phyloP scores from a whole-genome alignment of 352 stramenopile species.

The Phytophthora megakarya region DNA sequence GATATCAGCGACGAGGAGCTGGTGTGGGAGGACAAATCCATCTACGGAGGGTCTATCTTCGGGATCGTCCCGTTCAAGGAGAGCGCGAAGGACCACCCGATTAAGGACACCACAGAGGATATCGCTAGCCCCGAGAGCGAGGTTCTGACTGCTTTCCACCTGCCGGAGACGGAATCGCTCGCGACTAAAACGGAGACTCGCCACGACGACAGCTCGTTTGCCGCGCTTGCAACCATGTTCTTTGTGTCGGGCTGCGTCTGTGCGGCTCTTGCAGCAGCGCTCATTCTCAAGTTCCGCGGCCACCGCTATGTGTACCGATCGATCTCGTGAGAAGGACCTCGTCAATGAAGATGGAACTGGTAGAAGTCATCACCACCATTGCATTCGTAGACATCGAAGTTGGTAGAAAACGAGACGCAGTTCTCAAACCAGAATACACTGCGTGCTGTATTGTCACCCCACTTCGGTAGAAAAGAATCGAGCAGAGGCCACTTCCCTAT shows the following conservation, averaged over 20 bases:
- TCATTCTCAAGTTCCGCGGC: conserved; percentile 56
- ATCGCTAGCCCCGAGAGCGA: conserved; percentile 61
- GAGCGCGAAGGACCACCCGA: conserved; percentile 78
- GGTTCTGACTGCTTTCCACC: conserved; percentile 15
- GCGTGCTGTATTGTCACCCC: conserved; percentile 9
- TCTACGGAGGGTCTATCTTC: conserved; percentile 81
- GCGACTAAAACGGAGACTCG: conserved; percentile 8
- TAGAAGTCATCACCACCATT: not conserved
- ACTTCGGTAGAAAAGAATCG: too few species aligned
- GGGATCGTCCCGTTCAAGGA: conserved; percentile 78
- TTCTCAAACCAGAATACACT: not conserved
- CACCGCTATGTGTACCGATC: conserved; percentile 66
- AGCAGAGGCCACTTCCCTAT: too few species aligned
- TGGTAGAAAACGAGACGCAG: conserved; percentile 10
- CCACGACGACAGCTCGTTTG: conserved; percentile 27
- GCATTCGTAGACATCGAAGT: conserved; percentile 10
- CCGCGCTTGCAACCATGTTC: conserved; percentile 47
- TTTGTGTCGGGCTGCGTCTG: conserved; percentile 70
- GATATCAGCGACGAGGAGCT: conserved; percentile 83
- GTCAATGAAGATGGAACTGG: not conserved
- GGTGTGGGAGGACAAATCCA: conserved; percentile 76
- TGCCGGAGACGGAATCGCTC: conserved; percentile 20
- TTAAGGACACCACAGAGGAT: conserved; percentile 88
- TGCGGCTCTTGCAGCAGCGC: conserved; percentile 37
- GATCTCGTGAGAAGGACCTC: conserved; percentile 44